phyloP scores from a whole-genome alignment of 1,139 yeast genomes.

The Protomyces gravidus region DNA sequence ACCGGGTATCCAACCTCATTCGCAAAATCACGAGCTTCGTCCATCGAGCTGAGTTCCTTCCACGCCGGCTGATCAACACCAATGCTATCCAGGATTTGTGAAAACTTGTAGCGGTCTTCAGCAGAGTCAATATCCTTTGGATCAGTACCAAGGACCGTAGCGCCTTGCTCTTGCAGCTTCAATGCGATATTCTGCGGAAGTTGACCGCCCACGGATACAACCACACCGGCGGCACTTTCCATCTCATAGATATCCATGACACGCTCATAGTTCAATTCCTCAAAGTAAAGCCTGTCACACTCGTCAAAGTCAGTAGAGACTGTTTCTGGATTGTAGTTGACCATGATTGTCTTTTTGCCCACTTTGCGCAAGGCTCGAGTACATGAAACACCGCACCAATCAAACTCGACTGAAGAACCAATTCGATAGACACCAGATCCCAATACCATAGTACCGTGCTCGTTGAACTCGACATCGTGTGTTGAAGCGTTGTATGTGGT shows the following conservation, averaged over 20 bases:
- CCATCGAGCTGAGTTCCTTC: conserved; percentile 87
- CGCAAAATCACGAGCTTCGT: conserved; percentile 82
- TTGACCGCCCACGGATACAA: conserved; percentile 97
- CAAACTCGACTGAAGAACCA: conserved; percentile 97
- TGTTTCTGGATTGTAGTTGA: conserved; percentile 97
- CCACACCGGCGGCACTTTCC: conserved; percentile 84
- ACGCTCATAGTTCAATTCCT: conserved; percentile 90
- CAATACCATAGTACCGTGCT: conserved; percentile 86
- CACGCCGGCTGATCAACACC: conserved; percentile 95
- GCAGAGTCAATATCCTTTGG: conserved; percentile 96
- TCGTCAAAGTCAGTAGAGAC: conserved; percentile 98
- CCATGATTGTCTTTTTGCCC: conserved; percentile 89
- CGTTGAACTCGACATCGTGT: conserved; percentile 79
- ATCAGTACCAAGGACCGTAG: conserved; percentile 85
- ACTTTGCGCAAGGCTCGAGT: conserved; percentile 87
- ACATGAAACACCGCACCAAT: conserved; percentile 98
- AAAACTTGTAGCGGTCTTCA: conserved; percentile 96
- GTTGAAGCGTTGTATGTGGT: conserved; percentile 90
- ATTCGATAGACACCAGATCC: conserved; percentile 99
- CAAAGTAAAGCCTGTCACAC: conserved; percentile 94
- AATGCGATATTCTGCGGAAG: conserved; percentile 95
- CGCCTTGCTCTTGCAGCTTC: conserved; percentile 72
- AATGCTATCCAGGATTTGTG: conserved; percentile 86
- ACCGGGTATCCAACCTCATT: conserved; percentile 88
- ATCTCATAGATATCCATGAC: conserved; percentile 95